Evolutionary conservation across 2,329 filamentous ascomycete species (phyloP), one percentile per base, ranked within the genome.

Genomic region (Ophiocordyceps camponoti-saundersi): DNA sequence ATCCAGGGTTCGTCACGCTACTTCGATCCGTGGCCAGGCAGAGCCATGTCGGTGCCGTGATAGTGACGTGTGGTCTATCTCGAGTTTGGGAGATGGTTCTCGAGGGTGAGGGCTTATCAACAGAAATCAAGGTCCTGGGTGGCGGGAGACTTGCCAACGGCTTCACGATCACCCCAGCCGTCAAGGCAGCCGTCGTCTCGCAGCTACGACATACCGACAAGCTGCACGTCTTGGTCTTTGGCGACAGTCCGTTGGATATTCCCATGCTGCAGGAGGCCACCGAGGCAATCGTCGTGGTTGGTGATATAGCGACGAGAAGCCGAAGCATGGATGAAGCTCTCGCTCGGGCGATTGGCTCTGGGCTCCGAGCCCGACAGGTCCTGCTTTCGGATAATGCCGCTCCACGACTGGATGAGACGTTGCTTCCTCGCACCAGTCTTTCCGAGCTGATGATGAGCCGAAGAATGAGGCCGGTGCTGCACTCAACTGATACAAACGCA

Each of bases 241-340:
- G 77, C n/a, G 76, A 80, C 52, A 76, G 77, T 51, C 64, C 65
- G 0, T 49, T 79, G 7, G 79, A 82, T 51, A 39, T 82, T 18
- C 57, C 61, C 0, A 82, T 82, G 78, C 51, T 82, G 13, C 51
- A 50, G 2, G 52, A 59, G 32, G 77, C 78, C 0, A 58, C 80
- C 51, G 49, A 69, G 48, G 71, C 75, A 0, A 55, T 79, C 36
- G 64, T 82, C 4, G 67, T 82, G 0, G 72, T 77, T 3, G 73
- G 74, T 1, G 57, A 71, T 0, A 56, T 70, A 51, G 6, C 50
- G 0, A 56, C 44, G 0, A 65, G 74, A 46, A 80, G 73, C 56
- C 67, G 63, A 36, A 65, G 59, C 1, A 80, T 80, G 74, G 70
- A 78, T 3, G 45, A 12, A 1, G 59, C 52, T 0, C 61, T 81